Percentiles rank a stretch among this genome's conserved stretches.
Evolutionary conservation across 345 rosid genomes (phyloP).

Genomic region (Angophora floribunda): DNA sequence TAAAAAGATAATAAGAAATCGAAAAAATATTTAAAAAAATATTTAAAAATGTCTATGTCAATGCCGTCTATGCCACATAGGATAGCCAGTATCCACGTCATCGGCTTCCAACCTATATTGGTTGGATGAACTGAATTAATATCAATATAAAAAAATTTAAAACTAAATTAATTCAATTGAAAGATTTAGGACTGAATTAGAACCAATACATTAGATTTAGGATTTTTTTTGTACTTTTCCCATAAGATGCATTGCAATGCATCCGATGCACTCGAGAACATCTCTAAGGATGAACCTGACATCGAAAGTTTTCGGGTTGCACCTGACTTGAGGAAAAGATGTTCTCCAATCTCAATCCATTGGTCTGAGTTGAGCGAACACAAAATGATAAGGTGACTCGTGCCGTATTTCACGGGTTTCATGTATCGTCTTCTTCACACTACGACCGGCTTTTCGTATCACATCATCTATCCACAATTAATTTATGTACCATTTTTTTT

Average conservation of each 20-base stretch:
- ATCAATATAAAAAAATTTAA: no score
- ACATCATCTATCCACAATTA: neutral
- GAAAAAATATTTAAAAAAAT: no score
- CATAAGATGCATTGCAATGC: neutral
- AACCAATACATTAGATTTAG: no score
- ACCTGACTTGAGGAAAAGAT: neutral
- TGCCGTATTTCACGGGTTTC: accelerated
- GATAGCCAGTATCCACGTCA: no score
- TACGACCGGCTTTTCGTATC: accelerated
- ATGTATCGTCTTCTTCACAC: neutral
- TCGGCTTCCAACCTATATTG: no score
- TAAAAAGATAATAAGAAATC: no score
- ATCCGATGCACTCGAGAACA: accelerated
- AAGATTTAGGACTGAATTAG: no score
- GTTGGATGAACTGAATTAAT: no score
- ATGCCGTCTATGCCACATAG: no score
- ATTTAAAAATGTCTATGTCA: no score
- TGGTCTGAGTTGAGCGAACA: neutral
- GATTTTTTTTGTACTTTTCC: no score
- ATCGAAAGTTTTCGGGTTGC: neutral
- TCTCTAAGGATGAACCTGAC: neutral
- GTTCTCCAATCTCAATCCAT: neutral
- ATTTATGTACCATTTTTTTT: accelerated
- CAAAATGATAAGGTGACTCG: neutral
- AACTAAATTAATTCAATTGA: no score